Evolutionary conservation across 208 protist species (phyloP), one percentile per base, ranked within the genome.

Genomic region (Trypanosoma vivax): DNA sequence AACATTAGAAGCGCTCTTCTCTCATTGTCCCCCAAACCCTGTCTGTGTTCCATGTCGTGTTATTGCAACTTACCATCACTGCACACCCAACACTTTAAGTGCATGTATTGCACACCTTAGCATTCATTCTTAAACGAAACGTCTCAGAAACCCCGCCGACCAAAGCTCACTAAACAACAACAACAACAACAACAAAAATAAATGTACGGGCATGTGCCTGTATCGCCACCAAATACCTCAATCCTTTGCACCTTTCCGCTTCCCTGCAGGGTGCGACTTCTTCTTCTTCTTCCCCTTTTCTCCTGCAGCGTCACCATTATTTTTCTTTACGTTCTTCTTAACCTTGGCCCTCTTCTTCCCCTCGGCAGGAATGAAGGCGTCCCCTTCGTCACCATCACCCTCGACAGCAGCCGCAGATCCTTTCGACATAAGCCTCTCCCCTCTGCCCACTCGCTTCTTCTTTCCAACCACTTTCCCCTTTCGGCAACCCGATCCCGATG

Each of bases 231-330:
- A 16, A 30, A 16, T 11, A 19, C 10, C 7, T 9, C 14, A 45
- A 10, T 45, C 39, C 7, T 16, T 7, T 19, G 7, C 16, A 21
- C 39, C 33, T 24, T 34, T 72, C 33, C 33, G 21, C 37, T 28
- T 38, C 27, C 58, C 70, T 39, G 58, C 58, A n/a, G 59, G 34
- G 38, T 49, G 50, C 25, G 11, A 37, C 2, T 46, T 46, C 9
- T 25, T 49, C 41, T 50, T 51, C 35, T 55, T 53, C 19, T 64
- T 37, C 45, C 64, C 61, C 27, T 58, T 61, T 3, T 30, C 31
- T 57, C 31, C 24, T 3, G 31, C 39, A 2, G 16, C 11, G 25
- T 59, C 31, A 55, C 53, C 27, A 34, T 57, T 24, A 11, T 21
- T 41, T 55, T 63, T 45, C 52, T 35, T 18, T 0, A 14, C 48